A percentile compares a stretch with the other conserved stretches of the same genome.
Conservation (phyloP, 345 rosid genomes). For the Psidium friedrichsthalianum region DNA sequence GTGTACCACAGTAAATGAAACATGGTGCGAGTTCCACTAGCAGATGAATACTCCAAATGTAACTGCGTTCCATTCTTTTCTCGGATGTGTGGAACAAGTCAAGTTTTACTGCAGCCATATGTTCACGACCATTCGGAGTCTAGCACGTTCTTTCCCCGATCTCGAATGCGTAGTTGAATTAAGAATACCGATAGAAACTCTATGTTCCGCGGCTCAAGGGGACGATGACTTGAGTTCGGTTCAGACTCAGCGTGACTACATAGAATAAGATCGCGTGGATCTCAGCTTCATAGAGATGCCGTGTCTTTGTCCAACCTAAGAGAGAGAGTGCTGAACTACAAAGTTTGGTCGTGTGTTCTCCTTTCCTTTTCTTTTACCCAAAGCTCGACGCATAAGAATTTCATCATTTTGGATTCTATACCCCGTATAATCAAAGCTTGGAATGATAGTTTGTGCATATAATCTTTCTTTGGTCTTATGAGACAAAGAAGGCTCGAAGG, state of each 20-base stretch:
- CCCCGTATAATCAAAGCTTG: not conserved
- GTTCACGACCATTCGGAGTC: too few relatives aligned
- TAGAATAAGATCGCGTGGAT: not conserved
- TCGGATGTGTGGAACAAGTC: not conserved
- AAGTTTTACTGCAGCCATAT: not conserved
- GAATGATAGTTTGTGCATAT: not conserved
- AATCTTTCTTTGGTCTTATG: too few relatives aligned
- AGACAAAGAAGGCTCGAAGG: too few relatives aligned
- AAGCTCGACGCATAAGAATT: rapidly evolving
- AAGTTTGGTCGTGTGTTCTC: not conserved
- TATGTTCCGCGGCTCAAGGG: rapidly evolving
- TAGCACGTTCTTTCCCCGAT: not conserved
- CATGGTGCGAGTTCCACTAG: not conserved
- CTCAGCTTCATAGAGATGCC: not conserved
- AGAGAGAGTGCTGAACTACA: not conserved
- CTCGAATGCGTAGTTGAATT: not conserved
- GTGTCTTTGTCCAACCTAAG: too few relatives aligned
- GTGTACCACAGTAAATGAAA: not conserved
- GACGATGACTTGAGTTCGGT: not conserved
- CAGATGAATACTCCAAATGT: not conserved
- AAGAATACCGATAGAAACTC: not conserved
- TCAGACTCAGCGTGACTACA: not conserved
- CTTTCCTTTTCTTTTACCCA: not conserved
- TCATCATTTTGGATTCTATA: not conserved
- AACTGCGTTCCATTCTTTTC: not conserved